Evolutionary conservation across 164 flowering plant genomes (phyloP), one percentile per base, ranked within the genome.

Genomic region (Macadamia integrifolia): DNA sequence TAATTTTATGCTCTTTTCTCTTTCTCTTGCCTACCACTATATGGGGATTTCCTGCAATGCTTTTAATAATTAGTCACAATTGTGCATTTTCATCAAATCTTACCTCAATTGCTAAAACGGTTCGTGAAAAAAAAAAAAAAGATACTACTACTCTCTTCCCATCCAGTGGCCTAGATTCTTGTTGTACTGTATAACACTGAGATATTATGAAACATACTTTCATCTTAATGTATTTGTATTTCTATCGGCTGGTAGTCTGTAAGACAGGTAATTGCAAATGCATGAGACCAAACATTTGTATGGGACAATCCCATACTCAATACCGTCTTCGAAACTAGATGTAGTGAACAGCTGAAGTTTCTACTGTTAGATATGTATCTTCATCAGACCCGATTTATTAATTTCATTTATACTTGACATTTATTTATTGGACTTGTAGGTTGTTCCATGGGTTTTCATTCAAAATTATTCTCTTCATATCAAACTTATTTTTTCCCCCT

Each of bases 231-330:
- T 17, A n/a, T 13, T 53, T 60, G 9, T 65, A 23, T 35, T 14
- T 30, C 11, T 71, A 40, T 23, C 23, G 18, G 58, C 84, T 87
- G 96, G 74, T 84, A 46, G 85, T 83, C 29, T 58, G 64, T 69
- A 58, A 87, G 79, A 62, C 78, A 80, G 69, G 79, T 87, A 30
- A 88, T 93, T 79, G 80, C 88, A 18, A 78, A 83, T 68, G 93
- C 89, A 67, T 42, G 74, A 79, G 98, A 91, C 62, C 82, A 86
- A 68, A 78, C 79, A 61, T 67, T 62, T 67, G 71, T 76, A 35
- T 69, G 74, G 72, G 67, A 52, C 61, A 10, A 63, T 67, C 49
- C 72, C 12, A 40, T 58, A 40, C 50, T 63, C 17, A 70, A 71
- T 18, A 40, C 61, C 18, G 60, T 48, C 66, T 17, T 28, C 30